Conservation (phyloP, 352 stramenopile species). For the Hyaloperonospora arabidopsidis region DNA sequence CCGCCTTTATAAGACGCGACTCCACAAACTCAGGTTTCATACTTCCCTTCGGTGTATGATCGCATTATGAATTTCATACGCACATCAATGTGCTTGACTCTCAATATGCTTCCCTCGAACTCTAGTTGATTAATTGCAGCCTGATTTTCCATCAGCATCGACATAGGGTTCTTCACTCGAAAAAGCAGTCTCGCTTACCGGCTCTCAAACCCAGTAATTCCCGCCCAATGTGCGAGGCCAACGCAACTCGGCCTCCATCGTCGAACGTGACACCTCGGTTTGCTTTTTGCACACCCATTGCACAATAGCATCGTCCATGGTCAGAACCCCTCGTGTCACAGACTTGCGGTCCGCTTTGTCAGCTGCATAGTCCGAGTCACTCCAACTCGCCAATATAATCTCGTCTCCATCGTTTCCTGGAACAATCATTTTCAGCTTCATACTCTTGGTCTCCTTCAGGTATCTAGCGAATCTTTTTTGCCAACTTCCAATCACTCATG, state of each 20-base stretch:
- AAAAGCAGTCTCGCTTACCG: background rate
- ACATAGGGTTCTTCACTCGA: constrained; percentile 1
- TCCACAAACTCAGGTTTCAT: background rate
- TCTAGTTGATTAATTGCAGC: background rate
- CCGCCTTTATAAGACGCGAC: background rate
- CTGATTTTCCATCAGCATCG: background rate
- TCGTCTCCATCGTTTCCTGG: background rate
- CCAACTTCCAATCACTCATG: background rate
- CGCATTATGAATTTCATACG: background rate
- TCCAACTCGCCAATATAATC: background rate
- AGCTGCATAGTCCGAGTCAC: background rate
- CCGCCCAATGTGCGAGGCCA: too few relatives aligned
- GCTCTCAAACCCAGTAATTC: background rate
- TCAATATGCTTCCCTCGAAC: background rate
- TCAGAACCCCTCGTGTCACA: background rate
- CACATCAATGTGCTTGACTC: background rate
- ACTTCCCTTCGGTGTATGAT: background rate
- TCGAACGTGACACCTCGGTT: background rate
- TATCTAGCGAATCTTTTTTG: constrained; percentile 1
- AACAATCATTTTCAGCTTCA: background rate
- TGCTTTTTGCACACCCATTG: constrained; percentile 8
- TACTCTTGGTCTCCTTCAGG: constrained; percentile 1
- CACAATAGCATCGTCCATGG: constrained; percentile 1
- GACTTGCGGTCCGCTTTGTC: constrained; percentile 1
- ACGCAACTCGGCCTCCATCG: background rate